Percentiles rank a stretch among this genome's conserved stretches.
Conservation (phyloP, 2,329 filamentous ascomycete species). For the Talaromyces atroroseus region DNA sequence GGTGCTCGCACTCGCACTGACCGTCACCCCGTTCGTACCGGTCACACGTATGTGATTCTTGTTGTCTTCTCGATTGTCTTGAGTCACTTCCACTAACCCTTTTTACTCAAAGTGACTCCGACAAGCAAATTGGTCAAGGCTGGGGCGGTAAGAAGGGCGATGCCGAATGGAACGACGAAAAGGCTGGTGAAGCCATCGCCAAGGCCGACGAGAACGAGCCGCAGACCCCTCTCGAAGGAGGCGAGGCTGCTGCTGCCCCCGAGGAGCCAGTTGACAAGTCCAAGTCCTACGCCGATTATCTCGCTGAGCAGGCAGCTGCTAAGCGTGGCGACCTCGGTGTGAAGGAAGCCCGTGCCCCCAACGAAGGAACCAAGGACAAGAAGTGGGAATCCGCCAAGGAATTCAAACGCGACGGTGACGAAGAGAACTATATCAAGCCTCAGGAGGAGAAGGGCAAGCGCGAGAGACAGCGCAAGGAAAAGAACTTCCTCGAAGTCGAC, state of each 20-base stretch:
- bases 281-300: constrained; percentile 86
- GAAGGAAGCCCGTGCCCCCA: constrained; percentile 76
- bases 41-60: constrained; percentile 49
- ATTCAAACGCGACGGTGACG: constrained; percentile 50
- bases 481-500: constrained; percentile 84
- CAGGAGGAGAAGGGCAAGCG: constrained; percentile 69
- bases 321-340: constrained; percentile 61
- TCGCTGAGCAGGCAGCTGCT: constrained; percentile 70
- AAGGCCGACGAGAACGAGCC: constrained; percentile 75
- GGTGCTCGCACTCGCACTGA: constrained; percentile 52
- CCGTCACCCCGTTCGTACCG: constrained; percentile 55
- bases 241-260: constrained; percentile 28
- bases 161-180: constrained; percentile 84
- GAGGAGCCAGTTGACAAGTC: constrained; percentile 67
- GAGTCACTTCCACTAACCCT: constrained; percentile 21
- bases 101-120: constrained; percentile 32
- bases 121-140: constrained; percentile 62
- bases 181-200: constrained; percentile 84
- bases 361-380: constrained; percentile 90
- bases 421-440: constrained; percentile 69
- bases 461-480: constrained; percentile 86
- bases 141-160: constrained; percentile 82
- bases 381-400: constrained; percentile 86
- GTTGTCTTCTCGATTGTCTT: constrained; percentile 8
- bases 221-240: constrained; percentile 43